Percentiles rank a stretch among this genome's conserved stretches.
Evolutionary conservation across 495 filamentous ascomycete species (phyloP).

Genomic region (Podospora bellae-mahoneyi): DNA sequence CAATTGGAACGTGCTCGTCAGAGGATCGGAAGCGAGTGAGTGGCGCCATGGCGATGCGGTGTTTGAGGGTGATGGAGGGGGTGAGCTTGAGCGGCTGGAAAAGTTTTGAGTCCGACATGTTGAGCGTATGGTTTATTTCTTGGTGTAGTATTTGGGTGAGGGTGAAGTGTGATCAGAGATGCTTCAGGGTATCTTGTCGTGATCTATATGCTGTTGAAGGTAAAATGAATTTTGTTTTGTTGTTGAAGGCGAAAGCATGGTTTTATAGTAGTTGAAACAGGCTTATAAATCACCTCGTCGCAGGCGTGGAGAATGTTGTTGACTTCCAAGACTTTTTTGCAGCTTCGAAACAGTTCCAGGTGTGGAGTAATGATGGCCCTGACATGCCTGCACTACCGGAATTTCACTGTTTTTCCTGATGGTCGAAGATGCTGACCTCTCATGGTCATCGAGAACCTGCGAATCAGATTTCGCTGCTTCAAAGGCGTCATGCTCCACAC

Average conservation of each 20-base stretch:
- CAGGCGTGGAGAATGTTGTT: not conserved
- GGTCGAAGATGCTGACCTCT: not conserved
- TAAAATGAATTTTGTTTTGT: not conserved
- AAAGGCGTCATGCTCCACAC: not conserved
- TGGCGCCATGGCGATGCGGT: conserved; percentile 46
- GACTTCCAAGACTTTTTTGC: not conserved
- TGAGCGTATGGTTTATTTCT: not conserved
- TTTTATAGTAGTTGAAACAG: not conserved
- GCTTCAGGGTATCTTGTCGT: not conserved
- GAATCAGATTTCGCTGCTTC: not conserved
- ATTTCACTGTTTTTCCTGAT: not conserved
- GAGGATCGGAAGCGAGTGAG: conserved; percentile 47
- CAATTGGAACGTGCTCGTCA: conserved; percentile 45
- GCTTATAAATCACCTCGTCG: not conserved
- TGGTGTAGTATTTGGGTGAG: not conserved
- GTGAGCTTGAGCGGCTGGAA: conserved; percentile 46
- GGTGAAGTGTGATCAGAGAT: not conserved
- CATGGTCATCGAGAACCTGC: not conserved
- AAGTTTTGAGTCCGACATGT: conserved; percentile 18
- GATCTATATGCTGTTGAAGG: not conserved
- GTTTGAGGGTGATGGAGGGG: conserved; percentile 29
- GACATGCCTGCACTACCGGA: not conserved
- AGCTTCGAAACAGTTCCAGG: not conserved
- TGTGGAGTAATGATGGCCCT: not conserved
- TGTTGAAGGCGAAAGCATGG: not conserved